Conservation (phyloP, 768 basidiomycete genomes). For the Lactifluus volemus region DNA sequence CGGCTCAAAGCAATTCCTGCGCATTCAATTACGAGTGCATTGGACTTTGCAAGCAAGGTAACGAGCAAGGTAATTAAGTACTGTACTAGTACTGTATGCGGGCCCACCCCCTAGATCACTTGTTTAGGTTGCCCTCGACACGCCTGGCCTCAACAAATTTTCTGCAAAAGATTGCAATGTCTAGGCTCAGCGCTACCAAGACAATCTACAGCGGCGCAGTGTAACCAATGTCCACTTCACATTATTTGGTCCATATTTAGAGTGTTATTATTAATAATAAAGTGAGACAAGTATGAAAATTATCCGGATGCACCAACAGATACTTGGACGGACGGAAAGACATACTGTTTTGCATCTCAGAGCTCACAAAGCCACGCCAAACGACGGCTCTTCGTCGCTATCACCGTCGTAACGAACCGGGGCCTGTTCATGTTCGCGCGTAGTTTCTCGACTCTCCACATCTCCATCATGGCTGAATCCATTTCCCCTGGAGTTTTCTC, state of each 20-base stretch:
- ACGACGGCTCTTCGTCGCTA: conserved; percentile 13
- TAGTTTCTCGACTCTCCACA: background rate
- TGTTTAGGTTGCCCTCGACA: too few relatives aligned
- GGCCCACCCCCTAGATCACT: too few relatives aligned
- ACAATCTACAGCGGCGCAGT: too few relatives aligned
- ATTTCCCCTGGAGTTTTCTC: conserved; percentile 4
- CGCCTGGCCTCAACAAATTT: too few relatives aligned
- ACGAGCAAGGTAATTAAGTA: too few relatives aligned
- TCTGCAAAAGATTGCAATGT: too few relatives aligned
- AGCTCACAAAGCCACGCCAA: conserved; percentile 14
- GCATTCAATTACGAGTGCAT: too few relatives aligned
- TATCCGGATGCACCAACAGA: conserved; percentile 1
- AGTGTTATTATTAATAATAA: background rate
- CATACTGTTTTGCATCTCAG: background rate
- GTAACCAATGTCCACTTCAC: background rate
- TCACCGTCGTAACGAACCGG: background rate
- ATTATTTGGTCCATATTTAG: background rate
- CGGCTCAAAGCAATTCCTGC: too few relatives aligned
- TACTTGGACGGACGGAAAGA: background rate
- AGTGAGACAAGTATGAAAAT: background rate
- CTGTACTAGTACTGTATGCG: too few relatives aligned
- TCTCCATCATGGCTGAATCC: background rate
- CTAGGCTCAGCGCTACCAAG: too few relatives aligned
- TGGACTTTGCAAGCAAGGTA: too few relatives aligned
- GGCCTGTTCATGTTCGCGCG: background rate